Conservation (phyloP, 352 stramenopile species). For the Achlya hypogyna region DNA sequence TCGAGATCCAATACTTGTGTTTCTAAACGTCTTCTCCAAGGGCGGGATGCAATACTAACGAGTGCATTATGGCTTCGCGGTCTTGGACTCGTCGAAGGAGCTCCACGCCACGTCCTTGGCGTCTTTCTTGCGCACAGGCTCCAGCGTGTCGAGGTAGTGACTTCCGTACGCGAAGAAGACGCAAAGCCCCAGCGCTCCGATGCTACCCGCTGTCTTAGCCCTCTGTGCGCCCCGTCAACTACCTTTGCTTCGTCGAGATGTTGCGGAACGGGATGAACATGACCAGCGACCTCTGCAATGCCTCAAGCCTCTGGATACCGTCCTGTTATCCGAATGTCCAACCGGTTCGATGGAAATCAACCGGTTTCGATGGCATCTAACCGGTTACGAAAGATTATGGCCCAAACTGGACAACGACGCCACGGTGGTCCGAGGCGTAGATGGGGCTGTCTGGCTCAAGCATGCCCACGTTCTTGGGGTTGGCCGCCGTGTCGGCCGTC, state of each 20-base stretch:
- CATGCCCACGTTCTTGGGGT: slow-evolving; percentile 63
- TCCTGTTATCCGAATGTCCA: neutral
- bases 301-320: too few relatives aligned
- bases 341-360: neutral
- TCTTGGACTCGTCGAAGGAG: slow-evolving; percentile 15
- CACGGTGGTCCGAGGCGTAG: slow-evolving; percentile 81
- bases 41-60: neutral
- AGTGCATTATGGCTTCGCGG: neutral
- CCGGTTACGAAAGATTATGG: neutral
- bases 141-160: slow-evolving; percentile 13
- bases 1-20: neutral
- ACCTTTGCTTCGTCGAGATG: slow-evolving; percentile 17
- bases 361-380: slow-evolving; percentile 6
- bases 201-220: neutral
- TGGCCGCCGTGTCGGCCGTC: slow-evolving; percentile 47
- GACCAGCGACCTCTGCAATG: too few relatives aligned
- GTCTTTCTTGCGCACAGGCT: slow-evolving; percentile 1
- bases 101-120: slow-evolving; percentile 12
- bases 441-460: slow-evolving; percentile 61
- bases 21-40: neutral
- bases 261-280: slow-evolving; percentile 22
- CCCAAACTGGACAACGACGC: slow-evolving; percentile 34
- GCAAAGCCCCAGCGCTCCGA: slow-evolving; percentile 12
- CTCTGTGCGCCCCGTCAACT: neutral
- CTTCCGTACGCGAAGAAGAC: slow-evolving; percentile 13